Evolutionary conservation across 2,329 filamentous ascomycete species (phyloP), one percentile per base, ranked within the genome.

Genomic region (Chlorencoelia australis): DNA sequence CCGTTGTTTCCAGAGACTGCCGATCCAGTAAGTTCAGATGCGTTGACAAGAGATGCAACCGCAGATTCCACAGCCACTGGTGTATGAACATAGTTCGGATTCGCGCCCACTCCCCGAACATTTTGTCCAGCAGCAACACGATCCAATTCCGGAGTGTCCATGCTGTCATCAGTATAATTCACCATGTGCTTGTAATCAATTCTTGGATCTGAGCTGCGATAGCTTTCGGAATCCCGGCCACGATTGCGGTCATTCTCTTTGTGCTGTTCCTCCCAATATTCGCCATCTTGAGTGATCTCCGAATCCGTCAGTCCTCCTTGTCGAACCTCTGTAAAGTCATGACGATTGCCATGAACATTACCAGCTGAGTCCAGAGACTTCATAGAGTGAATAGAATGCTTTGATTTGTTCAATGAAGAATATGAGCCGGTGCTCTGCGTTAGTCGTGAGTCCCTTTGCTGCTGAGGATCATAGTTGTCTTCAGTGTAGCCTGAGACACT

Each of bases 401-500:
- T 60, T 11, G 75, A 71, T 48, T 73, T 77, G 19, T 69, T 72
- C 2, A 73, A 66, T 1, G 81, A 82, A 1, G 79, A 77, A 18
- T 78, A 63, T 1, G 70, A 74, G n/a, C 68, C 71, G 14, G 63
- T 57, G 42, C 61, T 64, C n/a, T 56, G 67, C 29, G 69, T 69
- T 20, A 71, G 61, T 39, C 67, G 61, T 1, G 75, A 74, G 40
- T 79, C 69, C 32, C 72, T 72, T 49, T 71, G 73, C 19, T 62
- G 61, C 21, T 61, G 61, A 19, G 68, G 68, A 18, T 64, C 62
- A 43, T 68, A 78, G 35, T 75, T 75, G 30, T 76, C 75, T 50
- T 87, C 78, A 4, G 75, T 80, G 51, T 87, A 89, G 44, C 88
- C 91, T 8, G 86, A 89, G 11, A 94, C 84, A 51, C 88, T 95